A percentile compares a stretch with the other conserved stretches of the same genome.
These are phyloP conservation scores for Sambucus nigra DNA, from an alignment of 129 eudicot genomes.

Conservation along the genomic window DNA sequence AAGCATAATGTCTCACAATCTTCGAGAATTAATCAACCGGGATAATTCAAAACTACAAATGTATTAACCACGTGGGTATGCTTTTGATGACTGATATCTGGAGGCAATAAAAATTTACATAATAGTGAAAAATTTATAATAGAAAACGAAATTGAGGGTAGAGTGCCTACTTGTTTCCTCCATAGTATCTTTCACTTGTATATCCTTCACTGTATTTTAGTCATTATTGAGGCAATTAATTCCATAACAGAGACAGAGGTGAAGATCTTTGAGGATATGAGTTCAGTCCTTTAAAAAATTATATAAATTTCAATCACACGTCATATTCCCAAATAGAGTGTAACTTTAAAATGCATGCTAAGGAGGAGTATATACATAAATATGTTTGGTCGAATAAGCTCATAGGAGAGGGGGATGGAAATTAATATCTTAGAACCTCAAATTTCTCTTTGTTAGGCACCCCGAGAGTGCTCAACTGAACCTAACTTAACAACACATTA, in stretches of 20 bases:
- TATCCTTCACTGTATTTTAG: conserved; percentile 99
- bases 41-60: background rate
- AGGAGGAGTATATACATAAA: background rate
- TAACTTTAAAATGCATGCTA: background rate
- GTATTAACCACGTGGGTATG: background rate
- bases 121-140: background rate
- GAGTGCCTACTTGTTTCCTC: conserved; percentile 93
- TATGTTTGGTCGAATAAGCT: background rate
- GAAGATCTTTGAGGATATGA: conserved; percentile 92
- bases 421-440: background rate
- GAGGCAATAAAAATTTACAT: background rate
- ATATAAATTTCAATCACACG: conserved; percentile 8
- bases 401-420: background rate
- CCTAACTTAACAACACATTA: background rate
- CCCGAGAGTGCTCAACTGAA: background rate
- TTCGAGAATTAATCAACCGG: background rate
- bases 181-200: conserved; percentile 99
- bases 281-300: conserved; percentile 65
- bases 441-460: background rate
- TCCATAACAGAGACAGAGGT: conserved; percentile 98
- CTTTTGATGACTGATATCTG: background rate
- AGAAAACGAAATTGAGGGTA: conserved; percentile 2
- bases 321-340: too few species aligned
- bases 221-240: conserved; percentile 99
- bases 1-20: background rate